phyloP scores from a whole-genome alignment of 805 yeast genomes.

The Pichia deserticola region DNA sequence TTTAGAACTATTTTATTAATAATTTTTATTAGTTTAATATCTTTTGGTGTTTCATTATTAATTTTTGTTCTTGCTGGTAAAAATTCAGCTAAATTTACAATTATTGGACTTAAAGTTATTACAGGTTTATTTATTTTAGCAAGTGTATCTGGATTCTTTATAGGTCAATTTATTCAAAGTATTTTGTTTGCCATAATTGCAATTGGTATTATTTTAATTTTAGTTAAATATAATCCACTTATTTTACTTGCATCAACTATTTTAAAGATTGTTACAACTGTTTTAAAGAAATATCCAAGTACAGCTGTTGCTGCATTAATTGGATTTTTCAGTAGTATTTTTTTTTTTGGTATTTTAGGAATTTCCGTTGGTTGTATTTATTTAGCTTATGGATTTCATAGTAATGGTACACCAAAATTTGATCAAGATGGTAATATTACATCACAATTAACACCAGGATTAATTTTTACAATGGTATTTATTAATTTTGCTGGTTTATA shows the following conservation, averaged over 20 bases:
- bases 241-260: conserved; percentile 24
- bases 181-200: neutral
- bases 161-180: neutral
- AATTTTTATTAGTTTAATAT: conserved; percentile 54
- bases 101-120: conserved; percentile 61
- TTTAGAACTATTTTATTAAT: conserved; percentile 43
- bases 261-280: conserved; percentile 51
- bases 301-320: conserved; percentile 40
- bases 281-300: conserved; percentile 64
- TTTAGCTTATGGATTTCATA: conserved; percentile 12
- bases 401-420: conserved; percentile 9
- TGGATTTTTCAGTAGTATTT: conserved; percentile 21
- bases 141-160: neutral
- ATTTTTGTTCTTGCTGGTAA: conserved; percentile 57
- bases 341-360: conserved; percentile 5
- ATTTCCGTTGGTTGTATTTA: conserved; percentile 8
- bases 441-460: conserved; percentile 33
- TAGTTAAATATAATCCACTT: conserved; percentile 28
- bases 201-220: conserved; percentile 54
- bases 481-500: conserved; percentile 65
- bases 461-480: conserved; percentile 53
- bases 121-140: conserved; percentile 43
- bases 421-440: conserved; percentile 13
- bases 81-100: conserved; percentile 61
- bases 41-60: conserved; percentile 47